These are phyloP conservation scores for Daldinia childiae DNA, from an alignment of 495 filamentous ascomycete species.

Conservation along the genomic window DNA sequence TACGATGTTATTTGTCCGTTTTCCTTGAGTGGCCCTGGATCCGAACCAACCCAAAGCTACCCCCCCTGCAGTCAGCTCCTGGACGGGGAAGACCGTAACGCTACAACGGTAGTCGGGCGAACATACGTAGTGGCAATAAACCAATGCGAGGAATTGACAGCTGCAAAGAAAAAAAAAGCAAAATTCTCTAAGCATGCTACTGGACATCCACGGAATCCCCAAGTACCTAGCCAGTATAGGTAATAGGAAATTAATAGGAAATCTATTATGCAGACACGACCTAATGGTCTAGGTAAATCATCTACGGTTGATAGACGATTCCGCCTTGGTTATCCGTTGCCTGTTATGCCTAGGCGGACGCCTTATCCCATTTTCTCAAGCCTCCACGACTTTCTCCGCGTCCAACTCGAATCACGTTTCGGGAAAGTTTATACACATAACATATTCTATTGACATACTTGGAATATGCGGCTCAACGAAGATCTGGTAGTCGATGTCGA, in stretches of 20 bases:
- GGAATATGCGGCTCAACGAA: not conserved
- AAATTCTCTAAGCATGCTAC: constrained; percentile 13
- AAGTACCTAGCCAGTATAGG: constrained; percentile 1
- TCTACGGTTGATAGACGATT: constrained; percentile 11
- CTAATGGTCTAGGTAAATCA: not conserved
- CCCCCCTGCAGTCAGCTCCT: constrained; percentile 30
- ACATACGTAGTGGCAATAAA: constrained; percentile 10
- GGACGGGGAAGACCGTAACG: constrained; percentile 10
- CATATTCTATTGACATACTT: not conserved
- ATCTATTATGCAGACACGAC: constrained; percentile 13
- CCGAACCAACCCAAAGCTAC: not conserved
- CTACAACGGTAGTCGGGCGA: constrained; percentile 34
- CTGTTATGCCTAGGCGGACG: constrained; percentile 31
- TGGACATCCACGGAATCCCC: constrained; percentile 10
- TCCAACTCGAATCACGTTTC: constrained; percentile 7
- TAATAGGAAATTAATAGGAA: constrained; percentile 3
- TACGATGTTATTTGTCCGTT: constrained; percentile 20
- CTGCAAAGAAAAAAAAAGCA: constrained; percentile 19
- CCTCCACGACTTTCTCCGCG: constrained; percentile 10
- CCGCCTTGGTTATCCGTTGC: constrained; percentile 24
- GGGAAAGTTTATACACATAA: constrained; percentile 30
- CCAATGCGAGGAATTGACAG: constrained; percentile 12
- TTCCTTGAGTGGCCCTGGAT: constrained; percentile 20
- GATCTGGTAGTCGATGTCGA: not conserved
- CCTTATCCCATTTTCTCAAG: constrained; percentile 20